Evolutionary conservation across 768 basidiomycete genomes (phyloP).

Genomic region (Leccinum truebloodii): DNA sequence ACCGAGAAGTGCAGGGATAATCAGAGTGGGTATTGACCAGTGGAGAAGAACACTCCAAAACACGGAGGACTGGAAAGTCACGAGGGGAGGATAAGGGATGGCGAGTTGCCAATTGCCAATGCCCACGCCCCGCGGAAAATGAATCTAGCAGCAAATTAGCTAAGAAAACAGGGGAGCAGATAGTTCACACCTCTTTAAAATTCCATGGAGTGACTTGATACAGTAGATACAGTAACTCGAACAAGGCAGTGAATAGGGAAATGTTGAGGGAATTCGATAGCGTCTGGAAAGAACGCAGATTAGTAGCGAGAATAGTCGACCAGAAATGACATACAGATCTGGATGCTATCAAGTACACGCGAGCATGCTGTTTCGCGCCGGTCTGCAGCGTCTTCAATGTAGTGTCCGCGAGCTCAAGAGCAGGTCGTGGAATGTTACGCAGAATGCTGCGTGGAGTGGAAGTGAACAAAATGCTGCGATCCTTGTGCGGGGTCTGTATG

Average conservation of each 20-base stretch:
- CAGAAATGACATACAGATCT: slow-evolving; percentile 28
- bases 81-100: slow-evolving; percentile 51
- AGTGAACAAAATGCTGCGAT: slow-evolving; percentile 13
- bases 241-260: slow-evolving; percentile 51
- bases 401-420: slow-evolving; percentile 22
- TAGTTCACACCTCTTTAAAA: slow-evolving; percentile 37
- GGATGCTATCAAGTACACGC: slow-evolving; percentile 21
- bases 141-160: slow-evolving; percentile 17
- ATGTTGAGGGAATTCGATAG: slow-evolving; percentile 69
- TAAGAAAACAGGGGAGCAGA: neutral
- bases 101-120: slow-evolving; percentile 17
- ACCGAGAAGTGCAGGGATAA: slow-evolving; percentile 59
- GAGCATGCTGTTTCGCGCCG: slow-evolving; percentile 20
- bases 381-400: slow-evolving; percentile 24
- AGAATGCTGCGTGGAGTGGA: slow-evolving; percentile 33
- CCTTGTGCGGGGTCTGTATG: slow-evolving; percentile 20
- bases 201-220: slow-evolving; percentile 56
- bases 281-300: slow-evolving; percentile 38
- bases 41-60: slow-evolving; percentile 59
- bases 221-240: slow-evolving; percentile 57
- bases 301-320: neutral
- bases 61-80: slow-evolving; percentile 43
- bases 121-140: slow-evolving; percentile 13
- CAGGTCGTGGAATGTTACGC: slow-evolving; percentile 22
- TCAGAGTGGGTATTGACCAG: slow-evolving; percentile 62